A percentile compares a stretch with the other conserved stretches of the same genome.
These are phyloP conservation scores for Cyclaneusma minus DNA, from an alignment of 2,329 filamentous ascomycete genomes.

Conservation along the genomic window DNA sequence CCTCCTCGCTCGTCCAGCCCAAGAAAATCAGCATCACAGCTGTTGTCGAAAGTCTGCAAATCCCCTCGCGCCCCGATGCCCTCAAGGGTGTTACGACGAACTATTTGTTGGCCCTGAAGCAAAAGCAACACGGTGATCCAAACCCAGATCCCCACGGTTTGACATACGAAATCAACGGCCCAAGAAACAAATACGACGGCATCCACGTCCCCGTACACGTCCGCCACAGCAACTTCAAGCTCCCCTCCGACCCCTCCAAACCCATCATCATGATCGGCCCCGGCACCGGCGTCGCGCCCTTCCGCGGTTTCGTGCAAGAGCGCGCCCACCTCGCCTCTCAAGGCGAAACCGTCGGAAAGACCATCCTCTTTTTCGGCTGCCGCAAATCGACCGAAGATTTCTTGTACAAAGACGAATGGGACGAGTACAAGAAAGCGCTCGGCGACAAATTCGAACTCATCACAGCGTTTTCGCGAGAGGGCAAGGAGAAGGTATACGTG, in stretches of 20 bases:
- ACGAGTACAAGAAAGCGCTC: slow-evolving; percentile 71
- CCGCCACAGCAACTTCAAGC: slow-evolving; percentile 97
- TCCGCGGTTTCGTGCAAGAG: slow-evolving; percentile 91
- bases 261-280: slow-evolving; percentile 94
- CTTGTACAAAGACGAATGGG: slow-evolving; percentile 81
- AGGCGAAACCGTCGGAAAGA: slow-evolving; percentile 72
- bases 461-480: slow-evolving; percentile 89
- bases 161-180: slow-evolving; percentile 75
- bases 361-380: slow-evolving; percentile 90
- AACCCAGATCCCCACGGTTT: slow-evolving; percentile 69
- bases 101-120: slow-evolving; percentile 85
- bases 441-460: slow-evolving; percentile 83
- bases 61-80: slow-evolving; percentile 59
- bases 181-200: slow-evolving; percentile 92
- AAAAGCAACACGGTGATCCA: slow-evolving; percentile 86
- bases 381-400: slow-evolving; percentile 80
- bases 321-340: slow-evolving; percentile 67
- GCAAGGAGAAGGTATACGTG: slow-evolving; percentile 83
- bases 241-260: slow-evolving; percentile 86
- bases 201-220: slow-evolving; percentile 91
- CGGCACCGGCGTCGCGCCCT: slow-evolving; percentile 90
- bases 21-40: slow-evolving; percentile 92
- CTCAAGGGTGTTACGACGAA: slow-evolving; percentile 96
- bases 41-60: slow-evolving; percentile 70
- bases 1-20: slow-evolving; percentile 84